Conservation (phyloP, 1,284 basidiomycete species). For the Marasmius oreades region DNA sequence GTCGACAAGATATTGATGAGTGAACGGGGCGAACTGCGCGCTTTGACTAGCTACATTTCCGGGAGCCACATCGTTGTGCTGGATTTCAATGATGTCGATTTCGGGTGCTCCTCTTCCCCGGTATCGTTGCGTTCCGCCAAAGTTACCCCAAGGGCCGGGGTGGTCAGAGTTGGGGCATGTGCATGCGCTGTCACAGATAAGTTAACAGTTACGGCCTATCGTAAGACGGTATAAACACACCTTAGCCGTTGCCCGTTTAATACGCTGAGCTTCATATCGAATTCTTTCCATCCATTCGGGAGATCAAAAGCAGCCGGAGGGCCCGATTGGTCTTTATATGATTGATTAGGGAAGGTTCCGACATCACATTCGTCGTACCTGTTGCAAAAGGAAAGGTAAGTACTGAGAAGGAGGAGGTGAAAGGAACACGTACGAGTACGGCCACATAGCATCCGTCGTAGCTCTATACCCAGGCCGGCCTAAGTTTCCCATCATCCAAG, state of each 20-base stretch:
- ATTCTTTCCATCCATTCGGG: constrained; percentile 41
- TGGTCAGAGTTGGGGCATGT: constrained; percentile 43
- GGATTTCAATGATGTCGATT: constrained; percentile 81
- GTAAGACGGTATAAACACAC: constrained; percentile 39
- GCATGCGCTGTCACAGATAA: constrained; percentile 33
- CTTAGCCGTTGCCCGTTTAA: constrained; percentile 66
- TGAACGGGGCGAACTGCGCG: constrained; percentile 66
- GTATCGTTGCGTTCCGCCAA: constrained; percentile 31
- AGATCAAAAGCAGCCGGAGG: constrained; percentile 52
- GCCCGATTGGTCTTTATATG: constrained; percentile 31
- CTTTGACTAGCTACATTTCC: constrained; percentile 62
- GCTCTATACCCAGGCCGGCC: constrained; percentile 80
- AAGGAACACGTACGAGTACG: constrained; percentile 38
- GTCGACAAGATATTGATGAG: constrained; percentile 47
- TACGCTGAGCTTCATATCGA: constrained; percentile 53
- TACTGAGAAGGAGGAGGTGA: neutral
- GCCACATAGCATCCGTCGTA: constrained; percentile 80
- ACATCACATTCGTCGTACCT: constrained; percentile 73
- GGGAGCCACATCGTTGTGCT: constrained; percentile 44
- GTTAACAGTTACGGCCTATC: too few relatives aligned
- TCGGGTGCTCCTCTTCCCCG: constrained; percentile 74
- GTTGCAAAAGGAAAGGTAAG: neutral
- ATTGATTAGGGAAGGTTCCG: constrained; percentile 78
- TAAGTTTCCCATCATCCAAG: constrained; percentile 92
- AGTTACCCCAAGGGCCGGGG: constrained; percentile 37